Conservation (phyloP, 495 filamentous ascomycete genomes). For the Zalerion maritima region DNA sequence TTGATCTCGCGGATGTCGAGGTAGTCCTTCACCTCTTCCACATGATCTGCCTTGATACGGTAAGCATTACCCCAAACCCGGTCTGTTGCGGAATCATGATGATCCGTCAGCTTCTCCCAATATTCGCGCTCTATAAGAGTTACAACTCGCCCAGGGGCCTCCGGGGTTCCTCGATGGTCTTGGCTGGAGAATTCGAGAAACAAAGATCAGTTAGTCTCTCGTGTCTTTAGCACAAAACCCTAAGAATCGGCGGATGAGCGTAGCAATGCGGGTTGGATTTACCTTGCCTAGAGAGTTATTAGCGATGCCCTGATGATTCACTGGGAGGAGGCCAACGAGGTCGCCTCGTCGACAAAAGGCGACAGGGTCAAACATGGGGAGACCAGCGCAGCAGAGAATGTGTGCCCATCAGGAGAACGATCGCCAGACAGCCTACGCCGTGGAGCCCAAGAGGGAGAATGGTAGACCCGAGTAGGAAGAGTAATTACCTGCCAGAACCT, state of each 20-base stretch:
- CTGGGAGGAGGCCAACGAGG: no score
- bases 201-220: no score
- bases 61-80: constrained; percentile 87
- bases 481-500: constrained; percentile 95
- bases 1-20: constrained; percentile 96
- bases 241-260: constrained; percentile 2
- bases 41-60: constrained; percentile 59
- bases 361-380: no score
- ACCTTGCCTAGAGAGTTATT: constrained; percentile 58
- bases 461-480: no score
- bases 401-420: no score
- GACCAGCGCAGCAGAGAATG: no score
- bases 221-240: background rate
- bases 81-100: constrained; percentile 41
- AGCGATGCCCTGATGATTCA: no score
- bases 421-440: no score
- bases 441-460: constrained; percentile 2
- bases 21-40: constrained; percentile 72
- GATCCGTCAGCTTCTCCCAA: constrained; percentile 69
- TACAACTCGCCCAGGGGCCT: constrained; percentile 77
- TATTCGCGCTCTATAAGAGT: constrained; percentile 73
- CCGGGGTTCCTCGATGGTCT: constrained; percentile 87
- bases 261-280: constrained; percentile 7
- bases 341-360: no score
- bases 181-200: no score